Percentiles rank a stretch among this genome's conserved stretches.
Conservation (phyloP, 2,329 filamentous ascomycete genomes). For the Diaporthe amygdali region DNA sequence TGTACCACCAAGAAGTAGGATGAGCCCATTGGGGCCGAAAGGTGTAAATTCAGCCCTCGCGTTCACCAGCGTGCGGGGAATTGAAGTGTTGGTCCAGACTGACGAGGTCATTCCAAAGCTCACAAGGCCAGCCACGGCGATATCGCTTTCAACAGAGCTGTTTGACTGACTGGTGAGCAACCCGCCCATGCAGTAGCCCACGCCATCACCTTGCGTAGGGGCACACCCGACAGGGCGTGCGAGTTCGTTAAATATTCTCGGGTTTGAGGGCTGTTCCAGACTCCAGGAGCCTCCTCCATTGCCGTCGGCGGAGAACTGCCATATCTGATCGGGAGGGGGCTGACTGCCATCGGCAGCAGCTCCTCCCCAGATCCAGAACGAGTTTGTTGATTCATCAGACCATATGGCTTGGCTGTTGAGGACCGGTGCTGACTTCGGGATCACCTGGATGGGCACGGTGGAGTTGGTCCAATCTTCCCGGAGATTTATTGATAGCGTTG, state of each 20-base stretch:
- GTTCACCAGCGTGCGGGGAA: conserved; percentile 33
- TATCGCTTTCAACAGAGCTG: conserved; percentile 28
- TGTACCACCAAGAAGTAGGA: conserved; percentile 40
- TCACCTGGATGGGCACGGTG: conserved; percentile 35
- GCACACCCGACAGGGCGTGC: conserved; percentile 36
- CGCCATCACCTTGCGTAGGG: conserved; percentile 31
- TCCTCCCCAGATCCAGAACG: conserved; percentile 43
- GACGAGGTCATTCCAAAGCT: conserved; percentile 38
- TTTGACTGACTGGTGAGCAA: conserved; percentile 32
- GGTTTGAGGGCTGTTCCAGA: conserved; percentile 28
- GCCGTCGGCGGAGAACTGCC: conserved; percentile 28
- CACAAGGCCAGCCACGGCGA: conserved; percentile 34
- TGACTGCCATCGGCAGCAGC: conserved; percentile 28
- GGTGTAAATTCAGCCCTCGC: conserved; percentile 37
- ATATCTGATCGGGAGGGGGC: conserved; percentile 34
- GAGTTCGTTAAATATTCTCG: conserved; percentile 41
- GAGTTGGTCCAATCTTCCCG: conserved; percentile 40
- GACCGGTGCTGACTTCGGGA: conserved; percentile 35
- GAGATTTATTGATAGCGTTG: conserved; percentile 40
- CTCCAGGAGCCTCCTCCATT: conserved; percentile 2
- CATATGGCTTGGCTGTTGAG: conserved; percentile 38
- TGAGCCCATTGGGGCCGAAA: conserved; percentile 38
- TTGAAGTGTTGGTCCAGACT: conserved; percentile 38
- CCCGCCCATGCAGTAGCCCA: conserved; percentile 40
- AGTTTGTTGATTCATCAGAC: conserved; percentile 34